A percentile compares a stretch with the other conserved stretches of the same genome.
These are phyloP conservation scores for Ajuga reptans DNA, from an alignment of 305 asterid genomes.

Conservation along the genomic window DNA sequence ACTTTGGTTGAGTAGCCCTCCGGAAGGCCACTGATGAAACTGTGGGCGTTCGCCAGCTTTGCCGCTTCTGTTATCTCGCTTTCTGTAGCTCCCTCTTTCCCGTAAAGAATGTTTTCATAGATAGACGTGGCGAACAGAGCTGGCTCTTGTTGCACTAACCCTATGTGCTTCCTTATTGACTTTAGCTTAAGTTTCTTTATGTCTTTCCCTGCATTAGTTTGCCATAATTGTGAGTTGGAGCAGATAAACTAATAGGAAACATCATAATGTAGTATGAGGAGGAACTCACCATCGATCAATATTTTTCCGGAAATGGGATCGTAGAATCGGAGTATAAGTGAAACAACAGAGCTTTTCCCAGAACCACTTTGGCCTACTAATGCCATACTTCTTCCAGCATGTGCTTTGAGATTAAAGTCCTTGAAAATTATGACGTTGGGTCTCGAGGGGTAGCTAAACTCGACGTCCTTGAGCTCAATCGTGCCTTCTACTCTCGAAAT, in stretches of 20 bases:
- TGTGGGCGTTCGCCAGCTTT: constrained; percentile 82
- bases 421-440: constrained; percentile 71
- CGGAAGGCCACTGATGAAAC: constrained; percentile 69
- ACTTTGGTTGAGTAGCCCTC: constrained; percentile 73
- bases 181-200: constrained; percentile 71
- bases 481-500: constrained; percentile 58
- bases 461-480: constrained; percentile 73
- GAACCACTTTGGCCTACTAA: constrained; percentile 97
- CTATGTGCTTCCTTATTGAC: constrained; percentile 73
- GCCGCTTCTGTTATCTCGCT: constrained; percentile 81
- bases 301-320: constrained; percentile 84
- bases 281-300: constrained; percentile 60
- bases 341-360: constrained; percentile 83
- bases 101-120: constrained; percentile 78
- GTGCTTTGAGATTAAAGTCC: constrained; percentile 69
- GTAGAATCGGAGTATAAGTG: constrained; percentile 77
- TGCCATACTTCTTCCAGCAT: constrained; percentile 80
- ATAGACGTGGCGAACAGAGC: constrained; percentile 92
- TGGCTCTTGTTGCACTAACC: constrained; percentile 91
- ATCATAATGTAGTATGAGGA: neutral
- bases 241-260: neutral
- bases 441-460: constrained; percentile 93
- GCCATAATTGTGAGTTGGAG: neutral
- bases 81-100: constrained; percentile 90
- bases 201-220: constrained; percentile 60